These are phyloP conservation scores for Fomitiporia mediterranea DNA, from an alignment of 1,284 basidiomycete genomes.

Conservation along the genomic window DNA sequence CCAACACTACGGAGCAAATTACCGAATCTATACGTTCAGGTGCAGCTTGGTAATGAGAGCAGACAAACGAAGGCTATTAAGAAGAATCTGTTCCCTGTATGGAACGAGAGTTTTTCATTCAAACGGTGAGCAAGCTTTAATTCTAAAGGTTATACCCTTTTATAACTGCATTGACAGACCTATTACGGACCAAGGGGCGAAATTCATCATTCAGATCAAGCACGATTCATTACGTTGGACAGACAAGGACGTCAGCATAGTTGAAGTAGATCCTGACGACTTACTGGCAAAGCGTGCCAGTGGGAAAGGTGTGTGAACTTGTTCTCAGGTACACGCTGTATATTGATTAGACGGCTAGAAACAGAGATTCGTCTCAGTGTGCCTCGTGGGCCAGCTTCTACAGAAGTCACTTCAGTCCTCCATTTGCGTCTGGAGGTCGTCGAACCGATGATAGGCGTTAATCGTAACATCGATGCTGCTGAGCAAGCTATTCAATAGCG, in stretches of 20 bases:
- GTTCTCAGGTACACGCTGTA: background rate
- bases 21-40: conserved; percentile 6
- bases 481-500: background rate
- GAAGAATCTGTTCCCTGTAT: background rate
- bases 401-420: background rate
- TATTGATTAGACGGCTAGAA: background rate
- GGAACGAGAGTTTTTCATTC: background rate
- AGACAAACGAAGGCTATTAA: background rate
- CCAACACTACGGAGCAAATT: background rate
- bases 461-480: background rate
- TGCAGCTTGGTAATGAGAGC: background rate
- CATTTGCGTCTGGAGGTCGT: background rate
- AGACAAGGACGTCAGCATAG: background rate
- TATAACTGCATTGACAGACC: background rate
- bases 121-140: background rate
- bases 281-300: background rate
- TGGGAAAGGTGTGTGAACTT: background rate
- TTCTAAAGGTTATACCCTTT: background rate
- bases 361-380: background rate
- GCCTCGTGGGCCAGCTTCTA: background rate
- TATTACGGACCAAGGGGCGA: background rate
- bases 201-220: background rate
- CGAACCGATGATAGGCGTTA: background rate
- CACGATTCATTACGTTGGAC: background rate
- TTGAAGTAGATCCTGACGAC: background rate